These are phyloP conservation scores for Pseudogymnoascus sp. DNA, from an alignment of 2,329 filamentous ascomycete genomes.

Conservation along the genomic window DNA sequence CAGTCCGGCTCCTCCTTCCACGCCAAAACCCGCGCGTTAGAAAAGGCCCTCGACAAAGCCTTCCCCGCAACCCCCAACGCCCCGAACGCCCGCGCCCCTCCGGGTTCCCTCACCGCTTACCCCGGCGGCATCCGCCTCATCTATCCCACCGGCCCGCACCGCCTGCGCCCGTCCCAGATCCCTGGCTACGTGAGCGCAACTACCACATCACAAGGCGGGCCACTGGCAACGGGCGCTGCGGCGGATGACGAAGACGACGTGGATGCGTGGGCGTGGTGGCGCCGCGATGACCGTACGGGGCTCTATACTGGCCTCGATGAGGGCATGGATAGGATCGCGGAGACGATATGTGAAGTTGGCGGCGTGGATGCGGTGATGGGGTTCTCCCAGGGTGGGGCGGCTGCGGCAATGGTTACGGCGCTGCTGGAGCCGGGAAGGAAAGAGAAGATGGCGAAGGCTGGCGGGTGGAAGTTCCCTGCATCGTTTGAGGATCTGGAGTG, in stretches of 20 bases:
- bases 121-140: constrained; percentile 42
- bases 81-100: constrained; percentile 44
- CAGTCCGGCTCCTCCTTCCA: constrained; percentile 82
- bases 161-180: constrained; percentile 56
- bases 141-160: constrained; percentile 63
- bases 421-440: constrained; percentile 53
- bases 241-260: constrained; percentile 42
- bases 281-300: constrained; percentile 53
- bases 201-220: not conserved
- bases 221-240: constrained; percentile 31
- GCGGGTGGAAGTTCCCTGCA: constrained; percentile 44
- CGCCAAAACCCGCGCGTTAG: constrained; percentile 78
- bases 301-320: constrained; percentile 62
- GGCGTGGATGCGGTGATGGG: constrained; percentile 73
- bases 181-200: constrained; percentile 50
- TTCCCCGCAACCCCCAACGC: constrained; percentile 53
- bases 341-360: constrained; percentile 51
- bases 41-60: constrained; percentile 69
- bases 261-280: constrained; percentile 82
- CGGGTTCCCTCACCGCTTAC: constrained; percentile 37
- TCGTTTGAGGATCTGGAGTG: constrained; percentile 35
- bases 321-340: constrained; percentile 57
- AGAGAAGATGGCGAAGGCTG: constrained; percentile 38
- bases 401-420: constrained; percentile 63
- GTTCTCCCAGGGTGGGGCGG: constrained; percentile 72